Conservation (phyloP, 495 filamentous ascomycete species). For the Aspergillus diversus region DNA sequence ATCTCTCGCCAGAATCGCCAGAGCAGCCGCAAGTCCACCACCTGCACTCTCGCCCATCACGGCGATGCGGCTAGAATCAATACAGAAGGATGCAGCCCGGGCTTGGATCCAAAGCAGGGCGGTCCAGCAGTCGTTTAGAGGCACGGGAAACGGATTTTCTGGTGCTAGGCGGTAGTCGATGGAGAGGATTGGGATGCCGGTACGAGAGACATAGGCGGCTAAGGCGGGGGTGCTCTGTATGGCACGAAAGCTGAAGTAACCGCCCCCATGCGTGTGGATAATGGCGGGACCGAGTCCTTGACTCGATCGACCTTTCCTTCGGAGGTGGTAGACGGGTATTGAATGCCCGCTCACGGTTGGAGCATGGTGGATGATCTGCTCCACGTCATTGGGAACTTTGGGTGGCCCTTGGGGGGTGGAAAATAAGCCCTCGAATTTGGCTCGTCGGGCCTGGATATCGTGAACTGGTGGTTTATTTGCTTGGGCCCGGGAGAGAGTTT, state of each 20-base stretch:
- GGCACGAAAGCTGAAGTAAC: not conserved
- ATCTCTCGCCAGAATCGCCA: not conserved
- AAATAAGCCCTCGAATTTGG: not conserved
- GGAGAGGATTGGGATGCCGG: not conserved
- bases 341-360: not conserved
- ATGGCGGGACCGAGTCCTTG: not conserved
- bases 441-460: not conserved
- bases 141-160: slow-evolving; percentile 1
- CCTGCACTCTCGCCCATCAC: slow-evolving; percentile 11
- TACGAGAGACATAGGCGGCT: not conserved
- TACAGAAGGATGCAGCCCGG: not conserved
- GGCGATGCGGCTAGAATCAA: slow-evolving; percentile 1
- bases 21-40: not conserved
- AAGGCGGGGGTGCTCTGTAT: not conserved
- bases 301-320: not conserved
- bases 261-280: slow-evolving; percentile 5
- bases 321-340: slow-evolving; percentile 4
- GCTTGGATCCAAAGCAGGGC: not conserved
- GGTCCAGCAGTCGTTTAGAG: slow-evolving; percentile 1
- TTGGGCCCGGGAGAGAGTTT: not conserved
- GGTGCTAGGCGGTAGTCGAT: slow-evolving; percentile 8
- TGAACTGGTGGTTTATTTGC: not conserved
- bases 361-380: slow-evolving; percentile 1
- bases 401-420: not conserved
- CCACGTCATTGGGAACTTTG: not conserved